Percentiles rank a stretch among this genome's conserved stretches.
phyloP scores from a whole-genome alignment of 352 stramenopile species.

The Phytopythium oedochilum region DNA sequence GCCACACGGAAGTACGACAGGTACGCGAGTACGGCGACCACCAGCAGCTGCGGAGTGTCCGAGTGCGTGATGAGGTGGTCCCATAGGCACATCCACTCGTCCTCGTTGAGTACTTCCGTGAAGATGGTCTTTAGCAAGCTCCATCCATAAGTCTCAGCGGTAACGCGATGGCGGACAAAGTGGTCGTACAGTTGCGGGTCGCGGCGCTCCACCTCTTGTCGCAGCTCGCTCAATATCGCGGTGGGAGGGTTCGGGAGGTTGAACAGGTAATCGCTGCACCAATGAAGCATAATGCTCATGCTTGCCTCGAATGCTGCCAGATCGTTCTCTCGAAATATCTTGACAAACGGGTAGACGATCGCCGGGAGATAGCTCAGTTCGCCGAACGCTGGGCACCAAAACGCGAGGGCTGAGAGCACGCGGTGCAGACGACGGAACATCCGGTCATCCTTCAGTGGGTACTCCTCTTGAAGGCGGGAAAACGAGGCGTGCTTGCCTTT shows the following conservation, averaged over 20 bases:
- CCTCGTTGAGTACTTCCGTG: constrained; percentile 83
- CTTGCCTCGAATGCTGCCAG: constrained; percentile 88
- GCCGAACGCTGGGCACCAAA: constrained; percentile 89
- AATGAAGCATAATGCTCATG: constrained; percentile 83
- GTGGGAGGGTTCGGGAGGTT: constrained; percentile 83
- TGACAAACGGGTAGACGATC: constrained; percentile 87
- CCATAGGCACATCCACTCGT: constrained; percentile 88
- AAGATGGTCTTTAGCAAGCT: constrained; percentile 86
- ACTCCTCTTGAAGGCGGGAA: constrained; percentile 61
- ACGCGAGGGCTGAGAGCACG: constrained; percentile 81
- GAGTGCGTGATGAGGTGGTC: constrained; percentile 81
- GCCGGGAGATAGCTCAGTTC: constrained; percentile 80
- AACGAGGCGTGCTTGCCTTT: constrained; percentile 80
- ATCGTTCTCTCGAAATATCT: constrained; percentile 83
- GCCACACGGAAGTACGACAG: constrained; percentile 63
- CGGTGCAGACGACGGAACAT: constrained; percentile 74
- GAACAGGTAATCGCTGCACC: constrained; percentile 74
- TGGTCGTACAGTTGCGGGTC: constrained; percentile 78
- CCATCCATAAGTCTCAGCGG: constrained; percentile 73
- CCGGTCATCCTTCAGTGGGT: constrained; percentile 71
- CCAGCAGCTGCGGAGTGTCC: constrained; percentile 58
- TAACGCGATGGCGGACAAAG: constrained; percentile 61
- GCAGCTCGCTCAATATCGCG: constrained; percentile 56
- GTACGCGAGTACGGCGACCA: constrained; percentile 67
- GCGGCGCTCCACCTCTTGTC: constrained; percentile 59